Base-by-base conservation (phyloP, 2,329 filamentous ascomycete genomes). In the Sporothrix schenckii region DNA sequence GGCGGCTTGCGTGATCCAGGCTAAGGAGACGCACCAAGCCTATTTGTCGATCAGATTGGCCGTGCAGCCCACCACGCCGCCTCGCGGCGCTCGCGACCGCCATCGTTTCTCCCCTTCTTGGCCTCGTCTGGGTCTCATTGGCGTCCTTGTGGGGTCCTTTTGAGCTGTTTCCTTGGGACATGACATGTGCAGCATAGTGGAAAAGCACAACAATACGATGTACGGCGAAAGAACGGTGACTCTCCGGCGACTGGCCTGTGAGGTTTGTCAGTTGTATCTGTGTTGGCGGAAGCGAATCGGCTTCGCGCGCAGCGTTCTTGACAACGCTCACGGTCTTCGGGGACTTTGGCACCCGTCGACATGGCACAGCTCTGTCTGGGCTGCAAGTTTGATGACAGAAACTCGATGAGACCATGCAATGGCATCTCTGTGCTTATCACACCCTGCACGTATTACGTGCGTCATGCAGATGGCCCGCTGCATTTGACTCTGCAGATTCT, bases 1-100 rank as follows among this genome's bases (percentile, higher is more conserved):
- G 11, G 63, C 34, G 63, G 30, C 68, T 72, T 72, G 71, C 71
- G 71, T 72, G 65, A 70, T 72, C 66, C 56, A 53, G 52, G 71
- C 71, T 72, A 72, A 70, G 47, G 47, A 72, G 21, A 54, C 63
- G 71, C 66, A 70, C 69, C 56, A 72, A 16, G 24, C 47, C 63
- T 13, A 34, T 39, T 34, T 39, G 63, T 66, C 63, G 63, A 66
- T 52, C 63, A 39, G 21, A 27, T 47, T 27, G 63, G 16, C 24
- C 39, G n/a, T 16, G 50, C 49, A 6, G 49, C 27, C 13, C 53
- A 24, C 49, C 7, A 41, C 1, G 50, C 58, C 47, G 58, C 58
- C 39, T 60, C 56, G 56, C 34, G 56, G 54, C 30, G 30, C 19
- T 44, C 56, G 56, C 34, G 56, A 44, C 56, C 54, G 27, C 54